A percentile compares a stretch with the other conserved stretches of the same genome.
phyloP scores from a whole-genome alignment of 805 yeast genomes.

The Teunomyces funiuensis region DNA sequence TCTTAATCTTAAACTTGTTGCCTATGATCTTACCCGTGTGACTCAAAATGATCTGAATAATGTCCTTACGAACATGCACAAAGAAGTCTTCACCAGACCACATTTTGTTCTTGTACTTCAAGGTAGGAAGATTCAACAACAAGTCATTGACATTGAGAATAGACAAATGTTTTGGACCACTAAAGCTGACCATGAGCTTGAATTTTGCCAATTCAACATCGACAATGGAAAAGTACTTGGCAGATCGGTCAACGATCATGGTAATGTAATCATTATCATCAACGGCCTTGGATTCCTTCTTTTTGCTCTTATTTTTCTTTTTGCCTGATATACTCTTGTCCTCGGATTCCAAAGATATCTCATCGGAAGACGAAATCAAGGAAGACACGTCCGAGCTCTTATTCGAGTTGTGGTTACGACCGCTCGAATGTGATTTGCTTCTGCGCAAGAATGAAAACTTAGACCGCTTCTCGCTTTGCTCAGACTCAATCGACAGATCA shows the following conservation, averaged over 20 bases:
- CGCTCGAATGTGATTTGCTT: neutral
- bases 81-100: constrained; percentile 75
- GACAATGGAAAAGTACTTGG: constrained; percentile 40
- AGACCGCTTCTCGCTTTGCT: neutral
- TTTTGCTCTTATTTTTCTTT: no score
- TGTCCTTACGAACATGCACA: constrained; percentile 57
- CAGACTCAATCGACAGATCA: neutral
- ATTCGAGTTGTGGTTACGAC: neutral
- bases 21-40: constrained; percentile 78
- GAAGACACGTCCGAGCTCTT: constrained; percentile 4
- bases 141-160: constrained; percentile 78
- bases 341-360: neutral
- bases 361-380: neutral
- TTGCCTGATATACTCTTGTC: constrained; percentile 2
- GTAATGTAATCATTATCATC: constrained; percentile 34
- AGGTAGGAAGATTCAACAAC: constrained; percentile 60
- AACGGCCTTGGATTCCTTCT: constrained; percentile 4
- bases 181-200: constrained; percentile 64
- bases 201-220: constrained; percentile 35
- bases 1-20: constrained; percentile 60
- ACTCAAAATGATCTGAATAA: constrained; percentile 55
- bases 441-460: constrained; percentile 2
- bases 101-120: constrained; percentile 58
- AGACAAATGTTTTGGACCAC: constrained; percentile 68
- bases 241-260: constrained; percentile 43